Evolutionary conservation across 208 protist genomes (phyloP), one percentile per base, ranked within the genome.

Genomic region (Trypanosoma platydactyli): DNA sequence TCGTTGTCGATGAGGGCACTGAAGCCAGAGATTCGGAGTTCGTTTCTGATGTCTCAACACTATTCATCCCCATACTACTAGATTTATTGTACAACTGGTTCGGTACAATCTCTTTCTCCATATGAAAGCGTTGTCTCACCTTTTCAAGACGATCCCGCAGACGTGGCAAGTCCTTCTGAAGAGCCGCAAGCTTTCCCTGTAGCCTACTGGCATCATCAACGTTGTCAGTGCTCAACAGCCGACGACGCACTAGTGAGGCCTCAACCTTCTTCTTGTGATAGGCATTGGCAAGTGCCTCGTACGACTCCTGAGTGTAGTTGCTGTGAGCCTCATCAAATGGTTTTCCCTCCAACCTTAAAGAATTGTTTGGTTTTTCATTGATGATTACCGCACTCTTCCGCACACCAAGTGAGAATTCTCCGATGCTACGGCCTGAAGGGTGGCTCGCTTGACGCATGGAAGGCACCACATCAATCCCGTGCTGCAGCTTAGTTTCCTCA

Each of bases 261-360:
- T 95, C 87, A 13, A 95, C 87, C 64, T 94, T 93, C 55, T 77
- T 76, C 64, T 89, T 88, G 81, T 94, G 87, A 64, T 92, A 95
- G 29, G 83, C 87, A 60, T 80, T 88, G 22, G 80, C 77, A 22
- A 91, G 68, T 49, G 77, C 68, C 49, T 93, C 85, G 48, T 88
- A 90, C 44, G 63, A 66, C 33, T 77, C 64, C 38, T 78, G 73
- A 65, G 83, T 79, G 62, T 83, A 89, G 5, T 3, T 41, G 9
- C 27, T 40, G 12, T 49, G 50, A 18, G 22, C 27, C 35, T 64
- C 64, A 38, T 73, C 71, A 56, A 64, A 52, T 20, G 65, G 49
- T 22, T 52, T 48, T 1, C 53, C 30, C 4, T 62, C 66, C 3
- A 55, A 33, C 27, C 46, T 54, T 11, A 24, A 40, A 44, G 59